These are phyloP conservation scores for Pachyrhizus erosus DNA, from an alignment of 306 rosid genomes.

Conservation along the genomic window DNA sequence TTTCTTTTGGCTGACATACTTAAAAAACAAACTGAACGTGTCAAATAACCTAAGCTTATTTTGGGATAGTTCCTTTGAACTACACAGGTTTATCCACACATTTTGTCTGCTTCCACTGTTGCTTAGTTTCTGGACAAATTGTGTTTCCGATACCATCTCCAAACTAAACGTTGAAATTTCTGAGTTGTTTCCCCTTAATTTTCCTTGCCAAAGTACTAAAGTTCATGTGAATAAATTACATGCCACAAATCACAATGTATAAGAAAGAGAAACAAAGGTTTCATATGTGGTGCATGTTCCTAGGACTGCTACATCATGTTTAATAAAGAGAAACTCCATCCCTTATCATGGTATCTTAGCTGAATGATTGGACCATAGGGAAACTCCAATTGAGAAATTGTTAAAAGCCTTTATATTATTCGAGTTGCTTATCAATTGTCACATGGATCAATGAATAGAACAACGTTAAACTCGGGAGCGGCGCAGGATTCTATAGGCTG, in stretches of 20 bases:
- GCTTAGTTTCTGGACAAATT: background rate
- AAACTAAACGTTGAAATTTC: background rate
- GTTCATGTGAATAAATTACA: slow-evolving; percentile 14
- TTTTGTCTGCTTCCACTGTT: background rate
- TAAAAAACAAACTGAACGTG: background rate
- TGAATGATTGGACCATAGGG: slow-evolving; percentile 11
- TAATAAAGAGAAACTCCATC: background rate
- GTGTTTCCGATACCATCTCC: slow-evolving; percentile 23
- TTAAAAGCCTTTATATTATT: background rate
- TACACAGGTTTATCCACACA: slow-evolving; percentile 6
- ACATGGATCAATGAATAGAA: slow-evolving; percentile 19
- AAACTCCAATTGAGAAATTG: background rate
- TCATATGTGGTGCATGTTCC: slow-evolving; percentile 14
- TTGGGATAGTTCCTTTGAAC: background rate
- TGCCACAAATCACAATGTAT: background rate
- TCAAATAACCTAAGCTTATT: background rate
- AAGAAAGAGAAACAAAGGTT: background rate
- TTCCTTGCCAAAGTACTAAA: background rate
- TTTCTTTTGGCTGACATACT: background rate
- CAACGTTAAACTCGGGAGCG: background rate
- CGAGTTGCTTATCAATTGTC: background rate
- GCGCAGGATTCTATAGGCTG: background rate
- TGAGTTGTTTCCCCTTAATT: background rate
- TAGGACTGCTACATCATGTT: slow-evolving; percentile 16
- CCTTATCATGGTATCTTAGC: slow-evolving; percentile 11